Conservation (phyloP, 2,329 filamentous ascomycete species). For the Rhynchosporium secalis region DNA sequence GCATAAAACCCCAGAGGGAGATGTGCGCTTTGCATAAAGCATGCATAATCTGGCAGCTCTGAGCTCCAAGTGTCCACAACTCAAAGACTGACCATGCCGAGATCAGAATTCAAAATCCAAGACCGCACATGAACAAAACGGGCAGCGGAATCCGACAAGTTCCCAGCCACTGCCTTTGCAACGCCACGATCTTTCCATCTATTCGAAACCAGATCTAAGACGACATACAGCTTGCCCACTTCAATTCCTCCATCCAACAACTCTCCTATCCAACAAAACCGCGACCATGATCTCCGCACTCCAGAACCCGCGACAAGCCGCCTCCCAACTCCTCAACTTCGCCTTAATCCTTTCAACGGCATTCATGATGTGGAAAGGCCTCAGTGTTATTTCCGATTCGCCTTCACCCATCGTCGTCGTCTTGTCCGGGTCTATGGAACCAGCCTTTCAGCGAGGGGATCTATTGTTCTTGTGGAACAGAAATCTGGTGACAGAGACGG, state of each 20-base stretch:
- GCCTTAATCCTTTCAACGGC: constrained; percentile 71
- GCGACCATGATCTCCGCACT: constrained; percentile 55
- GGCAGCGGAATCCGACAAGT: too few species aligned
- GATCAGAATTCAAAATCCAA: too few species aligned
- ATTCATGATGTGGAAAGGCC: constrained; percentile 74
- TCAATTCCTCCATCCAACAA: not conserved
- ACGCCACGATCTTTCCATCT: too few species aligned
- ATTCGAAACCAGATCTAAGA: too few species aligned
- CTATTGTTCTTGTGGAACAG: constrained; percentile 61
- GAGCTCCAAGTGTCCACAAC: constrained; percentile 32
- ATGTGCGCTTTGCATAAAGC: constrained; percentile 19
- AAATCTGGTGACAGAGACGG: constrained; percentile 54
- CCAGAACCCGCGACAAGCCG: constrained; percentile 63
- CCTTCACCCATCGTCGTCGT: constrained; percentile 62
- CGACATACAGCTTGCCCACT: constrained; percentile 12
- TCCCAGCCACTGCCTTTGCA: too few species aligned
- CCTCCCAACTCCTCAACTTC: constrained; percentile 70
- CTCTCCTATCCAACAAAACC: not conserved
- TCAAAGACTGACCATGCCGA: not conserved
- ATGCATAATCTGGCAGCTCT: constrained; percentile 18
- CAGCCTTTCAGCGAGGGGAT: constrained; percentile 60
- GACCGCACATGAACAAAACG: not conserved
- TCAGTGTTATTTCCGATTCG: constrained; percentile 63
- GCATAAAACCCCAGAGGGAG: not conserved
- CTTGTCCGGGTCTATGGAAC: constrained; percentile 61